Conservation (phyloP, 345 rosid genomes). For the Erysimum cheiranthoides region DNA sequence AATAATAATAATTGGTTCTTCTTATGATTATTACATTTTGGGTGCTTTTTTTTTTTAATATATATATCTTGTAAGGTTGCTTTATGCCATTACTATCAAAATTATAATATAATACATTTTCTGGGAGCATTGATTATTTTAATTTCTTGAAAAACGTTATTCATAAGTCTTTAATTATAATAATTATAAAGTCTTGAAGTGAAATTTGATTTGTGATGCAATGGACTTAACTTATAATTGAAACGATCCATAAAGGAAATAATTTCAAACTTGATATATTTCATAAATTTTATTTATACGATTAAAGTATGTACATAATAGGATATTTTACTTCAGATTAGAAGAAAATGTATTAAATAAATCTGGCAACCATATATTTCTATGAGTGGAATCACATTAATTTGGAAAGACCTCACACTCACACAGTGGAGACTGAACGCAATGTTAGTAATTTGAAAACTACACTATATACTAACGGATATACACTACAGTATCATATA, state of each 20-base stretch:
- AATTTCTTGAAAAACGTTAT: neutral
- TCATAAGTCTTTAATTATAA: neutral
- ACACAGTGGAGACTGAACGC: conserved; percentile 1
- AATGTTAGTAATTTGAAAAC: neutral
- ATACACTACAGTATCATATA: neutral
- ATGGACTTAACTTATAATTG: neutral
- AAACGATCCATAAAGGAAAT: neutral
- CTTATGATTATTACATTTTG: conserved; percentile 1
- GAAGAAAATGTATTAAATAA: neutral
- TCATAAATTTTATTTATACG: neutral
- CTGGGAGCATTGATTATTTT: neutral
- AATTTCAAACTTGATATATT: neutral
- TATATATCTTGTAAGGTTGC: conserved; percentile 22
- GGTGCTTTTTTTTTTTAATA: neutral
- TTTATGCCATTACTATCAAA: conserved; percentile 1
- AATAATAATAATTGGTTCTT: neutral
- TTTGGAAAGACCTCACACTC: neutral
- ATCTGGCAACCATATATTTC: neutral
- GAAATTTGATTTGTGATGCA: neutral
- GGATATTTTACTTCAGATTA: neutral
- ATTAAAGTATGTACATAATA: neutral
- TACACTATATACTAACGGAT: neutral
- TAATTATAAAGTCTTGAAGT: neutral
- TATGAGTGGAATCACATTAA: neutral
- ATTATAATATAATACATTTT: neutral